Evolutionary conservation across 805 yeast genomes (phyloP).

Genomic region (Metschnikowia hibisci): DNA sequence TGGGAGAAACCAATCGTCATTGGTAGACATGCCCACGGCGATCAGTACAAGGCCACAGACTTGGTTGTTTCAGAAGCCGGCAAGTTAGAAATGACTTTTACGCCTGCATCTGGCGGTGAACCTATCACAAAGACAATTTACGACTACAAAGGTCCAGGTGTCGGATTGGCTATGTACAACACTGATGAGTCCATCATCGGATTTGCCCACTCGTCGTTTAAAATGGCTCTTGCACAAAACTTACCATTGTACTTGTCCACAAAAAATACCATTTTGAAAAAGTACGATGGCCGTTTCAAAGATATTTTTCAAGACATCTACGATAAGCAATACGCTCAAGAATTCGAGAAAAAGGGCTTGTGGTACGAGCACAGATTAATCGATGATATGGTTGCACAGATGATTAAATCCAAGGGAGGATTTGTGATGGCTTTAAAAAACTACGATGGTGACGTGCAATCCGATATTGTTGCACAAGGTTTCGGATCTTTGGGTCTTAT

Average conservation of each 20-base stretch:
- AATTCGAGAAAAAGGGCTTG: constrained; percentile 76
- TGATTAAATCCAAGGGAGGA: constrained; percentile 95
- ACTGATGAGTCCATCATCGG: constrained; percentile 87
- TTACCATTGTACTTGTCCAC: constrained; percentile 84
- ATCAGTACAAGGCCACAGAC: constrained; percentile 93
- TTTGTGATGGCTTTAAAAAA: constrained; percentile 94
- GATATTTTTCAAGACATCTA: constrained; percentile 84
- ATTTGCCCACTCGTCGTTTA: constrained; percentile 91
- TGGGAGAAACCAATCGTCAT: constrained; percentile 96
- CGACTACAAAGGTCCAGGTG: constrained; percentile 69
- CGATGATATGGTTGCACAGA: constrained; percentile 99
- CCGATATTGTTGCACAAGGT: constrained; percentile 97
- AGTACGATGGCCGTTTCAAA: constrained; percentile 93
- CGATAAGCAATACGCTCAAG: constrained; percentile 59
- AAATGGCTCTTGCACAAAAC: constrained; percentile 74
- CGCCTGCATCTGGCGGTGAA: constrained; percentile 61
- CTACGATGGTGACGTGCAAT: constrained; percentile 97
- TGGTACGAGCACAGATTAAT: constrained; percentile 97
- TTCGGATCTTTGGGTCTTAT: constrained; percentile 94
- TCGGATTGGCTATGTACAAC: constrained; percentile 92
- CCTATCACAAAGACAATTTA: constrained; percentile 57
- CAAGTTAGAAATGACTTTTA: constrained; percentile 69
- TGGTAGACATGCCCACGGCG: constrained; percentile 97
- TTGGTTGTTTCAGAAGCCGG: constrained; percentile 78
- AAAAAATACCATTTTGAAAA: constrained; percentile 90